A percentile compares a stretch with the other conserved stretches of the same genome.
Evolutionary conservation across 148 eudicot species (phyloP).

Genomic region (Amaranthus hypochondriacus): DNA sequence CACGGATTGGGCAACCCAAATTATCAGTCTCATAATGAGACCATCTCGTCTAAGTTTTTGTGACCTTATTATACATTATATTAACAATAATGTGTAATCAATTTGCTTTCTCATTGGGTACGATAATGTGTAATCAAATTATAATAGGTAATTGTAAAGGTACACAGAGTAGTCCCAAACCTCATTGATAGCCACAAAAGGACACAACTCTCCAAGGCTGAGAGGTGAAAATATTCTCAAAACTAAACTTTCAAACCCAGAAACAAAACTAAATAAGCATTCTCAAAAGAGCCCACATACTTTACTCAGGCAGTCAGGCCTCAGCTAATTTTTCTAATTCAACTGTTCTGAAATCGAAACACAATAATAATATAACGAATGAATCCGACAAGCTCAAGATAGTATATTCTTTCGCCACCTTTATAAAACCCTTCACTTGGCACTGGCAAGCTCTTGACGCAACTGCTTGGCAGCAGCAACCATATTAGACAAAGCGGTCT

Average conservation of each 20-base stretch:
- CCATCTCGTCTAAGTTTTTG: too few species aligned
- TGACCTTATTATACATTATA: too few species aligned
- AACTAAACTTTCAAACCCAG: constrained; percentile 7
- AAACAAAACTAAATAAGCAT: constrained; percentile 13
- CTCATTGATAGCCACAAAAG: constrained; percentile 1
- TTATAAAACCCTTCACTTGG: constrained; percentile 45
- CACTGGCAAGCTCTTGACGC: constrained; percentile 74
- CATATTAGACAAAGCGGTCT: constrained; percentile 75
- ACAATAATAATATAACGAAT: constrained; percentile 24
- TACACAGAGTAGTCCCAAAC: constrained; percentile 18
- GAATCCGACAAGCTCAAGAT: constrained; percentile 7
- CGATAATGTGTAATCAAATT: too few species aligned
- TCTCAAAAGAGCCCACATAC: constrained; percentile 12
- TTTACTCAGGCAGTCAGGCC: not conserved
- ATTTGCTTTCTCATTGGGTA: too few species aligned
- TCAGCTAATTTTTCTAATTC: constrained; percentile 21
- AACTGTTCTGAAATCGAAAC: constrained; percentile 22
- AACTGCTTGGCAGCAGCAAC: constrained; percentile 84
- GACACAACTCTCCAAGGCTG: constrained; percentile 14
- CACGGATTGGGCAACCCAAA: too few species aligned
- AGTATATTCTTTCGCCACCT: not conserved
- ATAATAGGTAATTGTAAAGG: not conserved
- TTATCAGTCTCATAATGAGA: too few species aligned
- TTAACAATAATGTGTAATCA: too few species aligned
- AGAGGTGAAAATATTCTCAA: not conserved